These are phyloP conservation scores for Talaromyces sp. DNA, from an alignment of 2,329 filamentous ascomycete species.

Conservation along the genomic window DNA sequence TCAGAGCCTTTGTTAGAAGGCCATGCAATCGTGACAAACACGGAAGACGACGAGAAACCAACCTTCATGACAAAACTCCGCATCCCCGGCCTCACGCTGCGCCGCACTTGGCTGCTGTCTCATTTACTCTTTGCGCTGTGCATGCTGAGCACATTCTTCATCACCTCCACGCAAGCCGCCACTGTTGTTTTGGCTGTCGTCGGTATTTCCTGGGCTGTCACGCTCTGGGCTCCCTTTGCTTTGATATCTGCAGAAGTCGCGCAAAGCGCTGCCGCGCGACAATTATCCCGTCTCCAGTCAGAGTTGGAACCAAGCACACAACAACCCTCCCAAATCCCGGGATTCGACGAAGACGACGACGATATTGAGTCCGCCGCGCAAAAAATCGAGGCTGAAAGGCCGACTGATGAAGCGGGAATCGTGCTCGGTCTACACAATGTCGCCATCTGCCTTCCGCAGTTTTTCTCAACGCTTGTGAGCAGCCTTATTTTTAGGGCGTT, in stretches of 20 bases:
- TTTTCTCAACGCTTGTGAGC: conserved; percentile 79
- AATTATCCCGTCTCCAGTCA: conserved; percentile 40
- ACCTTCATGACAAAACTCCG: conserved; percentile 57
- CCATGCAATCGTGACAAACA: conserved; percentile 4
- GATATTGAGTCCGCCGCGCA: conserved; percentile 17
- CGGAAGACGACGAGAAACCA: conserved; percentile 15
- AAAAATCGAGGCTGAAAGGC: conserved; percentile 36
- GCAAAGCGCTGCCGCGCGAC: conserved; percentile 66
- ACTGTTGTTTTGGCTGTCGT: conserved; percentile 75
- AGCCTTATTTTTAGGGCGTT: conserved; percentile 77
- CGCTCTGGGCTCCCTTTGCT: conserved; percentile 91
- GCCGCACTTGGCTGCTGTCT: conserved; percentile 78
- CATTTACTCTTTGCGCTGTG: conserved; percentile 76
- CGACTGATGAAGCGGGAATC: conserved; percentile 73
- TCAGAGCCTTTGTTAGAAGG: conserved; percentile 26
- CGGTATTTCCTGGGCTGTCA: conserved; percentile 87
- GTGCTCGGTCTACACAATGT: conserved; percentile 96
- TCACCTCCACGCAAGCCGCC: conserved; percentile 64
- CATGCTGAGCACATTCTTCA: conserved; percentile 80
- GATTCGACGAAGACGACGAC: conserved; percentile 22
- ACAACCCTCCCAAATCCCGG: too few species aligned
- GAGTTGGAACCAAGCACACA: conserved; percentile 17
- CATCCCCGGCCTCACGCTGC: conserved; percentile 79
- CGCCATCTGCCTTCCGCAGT: conserved; percentile 84
- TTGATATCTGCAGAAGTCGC: conserved; percentile 92